These are phyloP conservation scores for Exobasidium cylindrosporum DNA, from an alignment of 1,284 basidiomycete genomes.

Conservation along the genomic window DNA sequence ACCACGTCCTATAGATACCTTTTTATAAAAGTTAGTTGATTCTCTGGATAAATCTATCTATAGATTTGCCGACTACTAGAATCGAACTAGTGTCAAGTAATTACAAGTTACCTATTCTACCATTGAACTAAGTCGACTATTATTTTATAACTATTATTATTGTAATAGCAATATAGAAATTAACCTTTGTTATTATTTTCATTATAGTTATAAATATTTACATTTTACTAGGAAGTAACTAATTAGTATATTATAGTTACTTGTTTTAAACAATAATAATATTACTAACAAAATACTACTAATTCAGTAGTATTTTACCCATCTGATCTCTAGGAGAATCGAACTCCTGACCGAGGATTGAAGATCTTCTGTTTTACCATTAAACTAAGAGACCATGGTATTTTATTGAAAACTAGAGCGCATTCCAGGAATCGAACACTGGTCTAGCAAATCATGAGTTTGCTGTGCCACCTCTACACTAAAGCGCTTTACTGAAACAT, in stretches of 20 bases:
- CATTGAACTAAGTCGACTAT: conserved; percentile 20
- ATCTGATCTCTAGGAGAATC: conserved; percentile 18
- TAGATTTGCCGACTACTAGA: conserved; percentile 18
- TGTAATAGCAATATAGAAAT: too few relatives aligned
- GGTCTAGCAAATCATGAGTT: conserved; percentile 27
- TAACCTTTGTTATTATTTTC: too few relatives aligned
- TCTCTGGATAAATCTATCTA: too few relatives aligned
- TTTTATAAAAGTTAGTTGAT: too few relatives aligned
- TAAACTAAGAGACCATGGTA: conserved; percentile 22
- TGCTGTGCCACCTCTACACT: conserved; percentile 24
- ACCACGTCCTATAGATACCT: conserved; percentile 28
- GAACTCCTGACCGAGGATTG: conserved; percentile 22
- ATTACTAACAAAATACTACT: too few relatives aligned
- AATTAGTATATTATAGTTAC: too few relatives aligned
- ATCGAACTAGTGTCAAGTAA: conserved; percentile 18
- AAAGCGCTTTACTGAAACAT: conserved; percentile 15
- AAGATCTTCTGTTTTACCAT: conserved; percentile 24
- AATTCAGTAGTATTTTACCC: neutral
- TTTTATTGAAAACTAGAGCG: conserved; percentile 9
- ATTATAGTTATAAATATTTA: too few relatives aligned
- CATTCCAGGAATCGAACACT: conserved; percentile 30
- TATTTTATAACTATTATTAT: too few relatives aligned
- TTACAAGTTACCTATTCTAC: conserved; percentile 21
- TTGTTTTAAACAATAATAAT: too few relatives aligned
- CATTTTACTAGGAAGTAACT: too few relatives aligned